phyloP scores from a whole-genome alignment of 257 asterid species.

The Petrea volubilis region DNA sequence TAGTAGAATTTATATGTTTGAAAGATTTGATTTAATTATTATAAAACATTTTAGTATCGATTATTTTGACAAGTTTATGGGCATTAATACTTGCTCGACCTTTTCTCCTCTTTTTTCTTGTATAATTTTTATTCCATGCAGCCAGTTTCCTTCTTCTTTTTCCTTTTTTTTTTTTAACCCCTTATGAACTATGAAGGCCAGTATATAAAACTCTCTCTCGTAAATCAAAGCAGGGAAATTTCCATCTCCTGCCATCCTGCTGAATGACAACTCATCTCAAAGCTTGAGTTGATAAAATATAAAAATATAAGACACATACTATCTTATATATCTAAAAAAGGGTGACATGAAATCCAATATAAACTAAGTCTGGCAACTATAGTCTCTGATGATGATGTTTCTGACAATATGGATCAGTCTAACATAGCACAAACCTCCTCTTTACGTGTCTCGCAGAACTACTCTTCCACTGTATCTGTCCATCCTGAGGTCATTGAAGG shows the following conservation, averaged over 20 bases:
- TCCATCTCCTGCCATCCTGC: background rate
- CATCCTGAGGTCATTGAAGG: constrained; percentile 63
- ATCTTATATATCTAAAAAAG: background rate
- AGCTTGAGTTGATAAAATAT: background rate
- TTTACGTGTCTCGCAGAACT: constrained; percentile 41
- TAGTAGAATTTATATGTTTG: background rate
- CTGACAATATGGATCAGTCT: background rate
- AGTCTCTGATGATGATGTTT: background rate
- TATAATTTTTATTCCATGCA: background rate
- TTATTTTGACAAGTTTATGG: background rate
- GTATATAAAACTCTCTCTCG: background rate
- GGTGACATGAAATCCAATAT: background rate
- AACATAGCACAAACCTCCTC: background rate
- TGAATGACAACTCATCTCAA: background rate
- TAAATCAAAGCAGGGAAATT: background rate
- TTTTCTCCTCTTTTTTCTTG: background rate
- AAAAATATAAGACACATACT: background rate
- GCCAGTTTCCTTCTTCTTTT: background rate
- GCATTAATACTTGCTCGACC: background rate
- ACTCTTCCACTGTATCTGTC: constrained; percentile 52
- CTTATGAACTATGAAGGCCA: background rate
- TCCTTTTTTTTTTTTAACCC: background rate
- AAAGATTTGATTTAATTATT: background rate
- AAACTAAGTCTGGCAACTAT: background rate
- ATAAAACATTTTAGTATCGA: background rate